Evolutionary conservation across 805 yeast species (phyloP), one percentile per base, ranked within the genome.

Genomic region (Pachysolen tannophilus): DNA sequence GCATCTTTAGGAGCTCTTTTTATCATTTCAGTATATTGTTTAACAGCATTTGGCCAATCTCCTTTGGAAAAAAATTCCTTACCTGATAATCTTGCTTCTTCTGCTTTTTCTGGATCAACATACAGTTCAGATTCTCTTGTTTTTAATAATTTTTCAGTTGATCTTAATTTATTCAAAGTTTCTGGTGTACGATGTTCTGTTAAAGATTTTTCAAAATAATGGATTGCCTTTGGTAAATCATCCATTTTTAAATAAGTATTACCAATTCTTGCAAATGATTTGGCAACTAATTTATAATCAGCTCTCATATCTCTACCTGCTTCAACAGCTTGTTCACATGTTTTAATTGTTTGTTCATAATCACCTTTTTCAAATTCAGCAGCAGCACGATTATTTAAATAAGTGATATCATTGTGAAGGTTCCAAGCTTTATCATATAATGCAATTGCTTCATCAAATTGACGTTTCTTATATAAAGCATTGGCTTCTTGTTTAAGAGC

Each of bases 171-270:
- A 49, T 76, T 77, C 50, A 92, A 70, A 19, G 85, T 84, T 39
- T 87, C 97, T 18, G 97, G 95, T 16, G 95, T 85, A 66, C 99
- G 79, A 64, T 87, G 96, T 67, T 92, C 99, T 30, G 97, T 92
- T 53, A 92, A 69, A 1, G 97, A 83, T 61, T 83, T 86, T 61
- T 88, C 90, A 53, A 83, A 90, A 56, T 50, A 73, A 52, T 77
- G 81, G 43, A 77, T 78, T 15, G 98, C 96, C 34, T 72, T 67
- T 42, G 68, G 64, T 52, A 80, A 67, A 42, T 90, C 82, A 42
- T 75, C 82, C 55, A 72, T 64, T 62, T 92, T 92, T 52, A 75
- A 63, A 59, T 84, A 86, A 23, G 80, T 60, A 55, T 75, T 82
- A 60, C 97, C 98, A 39, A 86, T 70, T 61, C 98, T 80, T 18